phyloP scores from a whole-genome alignment of 169 alveolate genomes.

The Theileria annulata region DNA sequence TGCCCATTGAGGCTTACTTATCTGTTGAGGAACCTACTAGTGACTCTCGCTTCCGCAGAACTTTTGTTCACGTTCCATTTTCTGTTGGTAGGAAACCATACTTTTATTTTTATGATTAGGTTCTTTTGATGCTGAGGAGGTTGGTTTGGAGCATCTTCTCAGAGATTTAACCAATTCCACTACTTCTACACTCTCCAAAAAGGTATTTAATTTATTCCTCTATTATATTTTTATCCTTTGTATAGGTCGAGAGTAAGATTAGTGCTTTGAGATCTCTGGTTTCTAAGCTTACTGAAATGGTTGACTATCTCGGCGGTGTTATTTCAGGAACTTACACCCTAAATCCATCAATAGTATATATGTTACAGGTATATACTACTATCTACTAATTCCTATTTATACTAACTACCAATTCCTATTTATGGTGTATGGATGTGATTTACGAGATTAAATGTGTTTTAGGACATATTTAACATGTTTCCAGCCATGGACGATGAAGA shows the following conservation, averaged over 20 bases:
- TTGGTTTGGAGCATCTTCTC: constrained; percentile 97
- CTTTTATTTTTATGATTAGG: constrained; percentile 64
- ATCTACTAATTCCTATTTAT: background rate
- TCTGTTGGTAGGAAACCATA: constrained; percentile 78
- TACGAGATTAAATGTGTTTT: too few relatives aligned
- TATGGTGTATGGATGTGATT: too few relatives aligned
- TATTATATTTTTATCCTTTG: background rate
- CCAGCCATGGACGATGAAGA: constrained; percentile 89
- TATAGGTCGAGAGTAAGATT: constrained; percentile 72
- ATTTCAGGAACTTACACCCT: constrained; percentile 83
- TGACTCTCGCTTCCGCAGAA: constrained; percentile 88
- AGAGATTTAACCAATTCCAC: constrained; percentile 95
- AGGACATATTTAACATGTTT: constrained; percentile 92
- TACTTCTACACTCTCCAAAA: constrained; percentile 89
- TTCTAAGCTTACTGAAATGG: constrained; percentile 67
- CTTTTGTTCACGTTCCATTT: constrained; percentile 91
- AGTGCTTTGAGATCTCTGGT: constrained; percentile 70
- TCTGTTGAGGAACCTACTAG: constrained; percentile 93
- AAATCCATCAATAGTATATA: constrained; percentile 87
- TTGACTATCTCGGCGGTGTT: constrained; percentile 76
- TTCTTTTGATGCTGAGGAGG: constrained; percentile 98
- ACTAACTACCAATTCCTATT: background rate
- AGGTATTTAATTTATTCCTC: constrained; percentile 54
- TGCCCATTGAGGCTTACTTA: constrained; percentile 93
- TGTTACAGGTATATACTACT: constrained; percentile 76